phyloP scores from a whole-genome alignment of 2,329 filamentous ascomycete genomes.

The Ophiostoma australiae region DNA sequence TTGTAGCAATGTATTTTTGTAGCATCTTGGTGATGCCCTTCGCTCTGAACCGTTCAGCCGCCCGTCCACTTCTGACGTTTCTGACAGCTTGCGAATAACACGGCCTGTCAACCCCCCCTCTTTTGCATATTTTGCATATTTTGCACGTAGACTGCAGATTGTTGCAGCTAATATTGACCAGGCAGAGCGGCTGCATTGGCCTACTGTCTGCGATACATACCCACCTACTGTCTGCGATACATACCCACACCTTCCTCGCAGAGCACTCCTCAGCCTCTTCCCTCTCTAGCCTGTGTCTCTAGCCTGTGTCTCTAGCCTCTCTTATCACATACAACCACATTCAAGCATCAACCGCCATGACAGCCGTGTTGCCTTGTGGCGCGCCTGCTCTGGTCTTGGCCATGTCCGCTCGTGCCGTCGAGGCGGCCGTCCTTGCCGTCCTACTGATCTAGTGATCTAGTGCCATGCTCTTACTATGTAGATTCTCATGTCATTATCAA shows the following conservation, averaged over 20 bases:
- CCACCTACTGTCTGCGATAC: background rate
- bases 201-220: background rate
- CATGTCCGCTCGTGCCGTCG: background rate
- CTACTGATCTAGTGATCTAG: background rate
- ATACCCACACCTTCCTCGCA: constrained; percentile 1
- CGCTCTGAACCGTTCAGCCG: background rate
- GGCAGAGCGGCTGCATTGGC: background rate
- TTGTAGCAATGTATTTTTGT: background rate
- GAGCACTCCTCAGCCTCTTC: background rate
- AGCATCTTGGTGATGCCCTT: background rate
- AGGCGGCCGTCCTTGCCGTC: constrained; percentile 6
- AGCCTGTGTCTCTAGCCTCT: too few relatives aligned
- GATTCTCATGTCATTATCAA: background rate
- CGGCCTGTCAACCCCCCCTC: background rate
- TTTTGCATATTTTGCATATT: background rate
- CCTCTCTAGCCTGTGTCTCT: background rate
- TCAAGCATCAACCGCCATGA: background rate
- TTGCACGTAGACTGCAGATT: background rate
- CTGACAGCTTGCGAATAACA: background rate
- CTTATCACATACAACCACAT: background rate
- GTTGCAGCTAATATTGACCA: constrained; percentile 5
- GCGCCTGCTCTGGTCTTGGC: background rate
- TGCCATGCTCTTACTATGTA: background rate
- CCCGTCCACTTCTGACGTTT: background rate
- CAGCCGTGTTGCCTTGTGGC: constrained; percentile 6